phyloP scores from a whole-genome alignment of 805 yeast species.

The Blastobotrys peoriensis region DNA sequence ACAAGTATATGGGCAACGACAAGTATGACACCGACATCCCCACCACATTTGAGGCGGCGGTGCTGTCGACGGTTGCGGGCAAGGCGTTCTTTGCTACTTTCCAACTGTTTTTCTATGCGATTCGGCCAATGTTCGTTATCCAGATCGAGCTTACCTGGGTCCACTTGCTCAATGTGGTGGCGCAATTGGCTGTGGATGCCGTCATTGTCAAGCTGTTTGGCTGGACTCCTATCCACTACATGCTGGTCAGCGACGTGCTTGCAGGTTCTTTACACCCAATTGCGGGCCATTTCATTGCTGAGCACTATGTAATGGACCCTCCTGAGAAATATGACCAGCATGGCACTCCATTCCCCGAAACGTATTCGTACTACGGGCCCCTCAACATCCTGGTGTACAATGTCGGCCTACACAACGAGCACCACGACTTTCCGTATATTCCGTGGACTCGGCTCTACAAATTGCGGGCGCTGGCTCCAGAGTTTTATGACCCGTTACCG shows the following conservation, averaged over 20 bases:
- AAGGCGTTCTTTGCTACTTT: conserved; percentile 87
- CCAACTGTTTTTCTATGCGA: conserved; percentile 83
- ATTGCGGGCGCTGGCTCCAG: conserved; percentile 61
- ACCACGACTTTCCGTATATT: conserved; percentile 90
- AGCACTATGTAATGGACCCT: conserved; percentile 73
- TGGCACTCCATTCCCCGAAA: conserved; percentile 48
- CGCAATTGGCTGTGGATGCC: conserved; percentile 54
- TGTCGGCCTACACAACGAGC: conserved; percentile 92
- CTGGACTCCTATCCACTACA: conserved; percentile 54
- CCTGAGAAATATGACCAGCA: conserved; percentile 35
- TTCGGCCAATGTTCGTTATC: conserved; percentile 83
- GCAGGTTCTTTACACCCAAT: conserved; percentile 93
- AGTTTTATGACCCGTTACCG: conserved; percentile 79
- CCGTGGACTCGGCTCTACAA: conserved; percentile 80
- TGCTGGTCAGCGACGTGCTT: conserved; percentile 69
- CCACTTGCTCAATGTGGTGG: conserved; percentile 60
- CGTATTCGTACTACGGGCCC: conserved; percentile 82
- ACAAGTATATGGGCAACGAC: conserved; percentile 83
- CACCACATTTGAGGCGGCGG: conserved; percentile 65
- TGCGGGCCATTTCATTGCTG: conserved; percentile 96
- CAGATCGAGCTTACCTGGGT: conserved; percentile 66
- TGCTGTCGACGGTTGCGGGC: conserved; percentile 72
- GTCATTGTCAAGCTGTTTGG: conserved; percentile 60
- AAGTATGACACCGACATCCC: conserved; percentile 84
- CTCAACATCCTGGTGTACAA: conserved; percentile 80